phyloP scores from a whole-genome alignment of 2,329 filamentous ascomycete species.

The Paecilomyces formosus region DNA sequence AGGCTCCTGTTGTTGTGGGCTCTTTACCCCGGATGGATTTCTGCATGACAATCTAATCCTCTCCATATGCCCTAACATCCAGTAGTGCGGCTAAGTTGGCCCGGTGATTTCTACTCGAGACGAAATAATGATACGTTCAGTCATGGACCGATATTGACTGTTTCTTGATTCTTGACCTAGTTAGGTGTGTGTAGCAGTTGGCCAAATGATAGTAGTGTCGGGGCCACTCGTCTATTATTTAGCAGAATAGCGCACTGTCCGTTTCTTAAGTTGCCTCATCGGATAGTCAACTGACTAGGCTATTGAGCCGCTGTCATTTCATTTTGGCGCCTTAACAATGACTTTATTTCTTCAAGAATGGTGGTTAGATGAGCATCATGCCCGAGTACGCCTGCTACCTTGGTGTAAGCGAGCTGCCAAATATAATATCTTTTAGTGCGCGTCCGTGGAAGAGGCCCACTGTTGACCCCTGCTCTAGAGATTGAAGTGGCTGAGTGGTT shows the following conservation, averaged over 20 bases:
- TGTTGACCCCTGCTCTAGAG: neutral
- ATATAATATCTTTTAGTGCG: neutral
- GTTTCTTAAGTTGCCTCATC: neutral
- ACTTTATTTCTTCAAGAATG: neutral
- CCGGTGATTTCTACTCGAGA: neutral
- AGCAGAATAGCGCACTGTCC: neutral
- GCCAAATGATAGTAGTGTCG: neutral
- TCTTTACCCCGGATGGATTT: neutral
- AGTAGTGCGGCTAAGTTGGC: neutral
- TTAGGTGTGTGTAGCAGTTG: neutral
- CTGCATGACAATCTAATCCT: neutral
- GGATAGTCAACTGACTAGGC: neutral
- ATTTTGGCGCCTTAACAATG: neutral
- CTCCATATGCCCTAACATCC: neutral
- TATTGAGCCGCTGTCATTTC: neutral
- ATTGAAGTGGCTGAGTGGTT: neutral
- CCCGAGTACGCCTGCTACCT: neutral
- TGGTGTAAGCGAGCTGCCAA: neutral
- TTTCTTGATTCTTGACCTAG: neutral
- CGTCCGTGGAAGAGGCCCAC: neutral
- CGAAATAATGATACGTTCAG: neutral
- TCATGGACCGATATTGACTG: neutral
- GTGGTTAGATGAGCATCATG: neutral
- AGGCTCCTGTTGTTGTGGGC: neutral
- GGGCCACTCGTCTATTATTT: neutral